phyloP scores from a whole-genome alignment of 768 basidiomycete genomes.

The Leucocoprinus birnbaumii region DNA sequence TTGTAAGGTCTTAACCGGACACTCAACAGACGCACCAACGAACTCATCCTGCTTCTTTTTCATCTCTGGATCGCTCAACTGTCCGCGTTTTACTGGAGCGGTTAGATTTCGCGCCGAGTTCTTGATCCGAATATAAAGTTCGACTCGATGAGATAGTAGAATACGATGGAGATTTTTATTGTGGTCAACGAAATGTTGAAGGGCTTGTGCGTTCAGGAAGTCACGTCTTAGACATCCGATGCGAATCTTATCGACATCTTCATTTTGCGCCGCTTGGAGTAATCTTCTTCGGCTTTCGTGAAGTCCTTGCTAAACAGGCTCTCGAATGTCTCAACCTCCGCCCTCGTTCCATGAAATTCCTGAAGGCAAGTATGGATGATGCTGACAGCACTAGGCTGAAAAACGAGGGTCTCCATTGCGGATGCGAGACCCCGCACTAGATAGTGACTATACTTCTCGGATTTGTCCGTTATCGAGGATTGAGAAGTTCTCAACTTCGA shows the following conservation, averaged over 20 bases:
- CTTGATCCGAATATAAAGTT: slow-evolving; percentile 9
- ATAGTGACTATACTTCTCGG: neutral
- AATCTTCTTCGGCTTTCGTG: neutral
- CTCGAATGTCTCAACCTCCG: slow-evolving; percentile 1
- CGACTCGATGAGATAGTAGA: neutral
- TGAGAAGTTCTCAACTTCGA: neutral
- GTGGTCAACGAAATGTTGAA: slow-evolving; percentile 4
- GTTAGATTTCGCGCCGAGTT: neutral
- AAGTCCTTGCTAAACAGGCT: slow-evolving; percentile 4
- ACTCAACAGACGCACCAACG: slow-evolving; percentile 2
- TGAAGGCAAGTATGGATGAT: slow-evolving; percentile 6
- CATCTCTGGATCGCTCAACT: too few relatives aligned
- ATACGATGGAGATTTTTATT: slow-evolving; percentile 2
- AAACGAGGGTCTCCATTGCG: slow-evolving; percentile 5
- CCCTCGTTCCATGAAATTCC: slow-evolving; percentile 3
- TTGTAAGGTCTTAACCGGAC: neutral
- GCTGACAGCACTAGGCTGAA: neutral
- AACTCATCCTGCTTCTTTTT: neutral
- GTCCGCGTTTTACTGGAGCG: neutral
- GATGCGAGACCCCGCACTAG: slow-evolving; percentile 1
- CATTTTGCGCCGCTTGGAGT: neutral
- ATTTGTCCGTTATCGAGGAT: too few relatives aligned
- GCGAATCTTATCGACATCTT: too few relatives aligned
- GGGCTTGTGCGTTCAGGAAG: slow-evolving; percentile 1
- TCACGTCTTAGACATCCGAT: neutral